Evolutionary conservation across 495 filamentous ascomycete species (phyloP).

Genomic region (Daldinia concentrica): DNA sequence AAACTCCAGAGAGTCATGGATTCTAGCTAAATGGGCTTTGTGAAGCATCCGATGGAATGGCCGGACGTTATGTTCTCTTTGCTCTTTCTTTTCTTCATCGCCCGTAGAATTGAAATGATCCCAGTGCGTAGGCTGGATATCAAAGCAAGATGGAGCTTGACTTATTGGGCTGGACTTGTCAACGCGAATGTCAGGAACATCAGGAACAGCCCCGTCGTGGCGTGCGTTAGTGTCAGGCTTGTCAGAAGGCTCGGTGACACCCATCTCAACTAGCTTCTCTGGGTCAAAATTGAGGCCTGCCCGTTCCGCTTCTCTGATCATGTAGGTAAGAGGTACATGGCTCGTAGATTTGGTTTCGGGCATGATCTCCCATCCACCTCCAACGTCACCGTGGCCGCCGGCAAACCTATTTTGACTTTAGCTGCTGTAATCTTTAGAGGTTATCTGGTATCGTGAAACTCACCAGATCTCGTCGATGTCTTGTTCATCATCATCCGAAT

Average conservation of each 20-base stretch:
- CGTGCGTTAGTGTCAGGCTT: constrained; percentile 9
- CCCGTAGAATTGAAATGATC: constrained; percentile 28
- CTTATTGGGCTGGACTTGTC: constrained; percentile 43
- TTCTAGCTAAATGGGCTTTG: constrained; percentile 66
- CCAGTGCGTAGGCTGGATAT: constrained; percentile 17
- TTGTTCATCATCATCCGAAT: constrained; percentile 70
- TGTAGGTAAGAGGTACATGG: constrained; percentile 83
- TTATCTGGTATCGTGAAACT: not conserved
- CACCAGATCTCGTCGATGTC: constrained; percentile 84
- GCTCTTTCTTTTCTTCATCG: constrained; percentile 26
- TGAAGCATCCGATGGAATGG: constrained; percentile 66
- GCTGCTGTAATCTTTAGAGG: not conserved
- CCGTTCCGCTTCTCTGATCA: constrained; percentile 79
- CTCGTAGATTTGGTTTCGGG: constrained; percentile 68
- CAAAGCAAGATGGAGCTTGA: constrained; percentile 19
- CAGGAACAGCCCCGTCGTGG: constrained; percentile 39
- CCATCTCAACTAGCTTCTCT: constrained; percentile 72
- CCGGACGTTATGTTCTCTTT: constrained; percentile 2
- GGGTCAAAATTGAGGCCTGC: constrained; percentile 78
- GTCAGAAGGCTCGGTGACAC: constrained; percentile 57
- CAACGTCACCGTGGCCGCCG: constrained; percentile 83
- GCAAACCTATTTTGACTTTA: constrained; percentile 60
- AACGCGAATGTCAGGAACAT: constrained; percentile 52
- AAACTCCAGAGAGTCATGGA: constrained; percentile 81
- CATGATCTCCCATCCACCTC: constrained; percentile 79